phyloP scores from a whole-genome alignment of 345 rosid species.

The Syzygium oleosum region DNA sequence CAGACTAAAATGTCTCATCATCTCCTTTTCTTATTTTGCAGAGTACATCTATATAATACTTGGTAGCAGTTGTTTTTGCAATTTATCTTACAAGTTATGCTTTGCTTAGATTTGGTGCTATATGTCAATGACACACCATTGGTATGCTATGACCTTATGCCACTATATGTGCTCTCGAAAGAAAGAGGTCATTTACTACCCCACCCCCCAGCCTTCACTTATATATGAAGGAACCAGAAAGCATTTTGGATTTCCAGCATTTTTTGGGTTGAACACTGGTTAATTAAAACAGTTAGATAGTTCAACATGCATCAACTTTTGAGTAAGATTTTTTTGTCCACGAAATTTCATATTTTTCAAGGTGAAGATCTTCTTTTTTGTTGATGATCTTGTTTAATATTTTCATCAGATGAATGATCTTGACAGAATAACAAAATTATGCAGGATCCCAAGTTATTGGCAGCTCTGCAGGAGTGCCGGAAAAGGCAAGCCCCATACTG shows the following conservation, averaged over 20 bases:
- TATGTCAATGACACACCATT: background rate
- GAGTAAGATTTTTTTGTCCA: background rate
- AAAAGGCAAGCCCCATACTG: conserved; percentile 98
- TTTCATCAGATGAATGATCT: background rate
- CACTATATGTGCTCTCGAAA: background rate
- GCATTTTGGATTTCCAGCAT: background rate
- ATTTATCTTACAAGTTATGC: background rate
- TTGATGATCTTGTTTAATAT: background rate
- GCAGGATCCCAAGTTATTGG: conserved; percentile 88
- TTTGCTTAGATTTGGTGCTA: background rate
- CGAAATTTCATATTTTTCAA: background rate
- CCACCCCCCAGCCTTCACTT: background rate
- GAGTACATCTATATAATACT: background rate
- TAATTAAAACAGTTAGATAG: background rate
- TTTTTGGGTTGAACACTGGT: background rate
- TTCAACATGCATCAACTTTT: background rate
- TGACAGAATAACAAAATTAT: background rate
- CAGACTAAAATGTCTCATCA: background rate
- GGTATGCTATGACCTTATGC: background rate
- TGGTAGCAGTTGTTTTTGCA: background rate
- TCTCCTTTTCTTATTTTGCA: background rate
- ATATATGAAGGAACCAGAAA: background rate
- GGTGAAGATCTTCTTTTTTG: background rate
- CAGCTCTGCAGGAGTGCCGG: conserved; percentile 87
- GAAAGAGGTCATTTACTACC: background rate